Conservation (phyloP, 495 filamentous ascomycete species). For the Daldinia loculata region DNA sequence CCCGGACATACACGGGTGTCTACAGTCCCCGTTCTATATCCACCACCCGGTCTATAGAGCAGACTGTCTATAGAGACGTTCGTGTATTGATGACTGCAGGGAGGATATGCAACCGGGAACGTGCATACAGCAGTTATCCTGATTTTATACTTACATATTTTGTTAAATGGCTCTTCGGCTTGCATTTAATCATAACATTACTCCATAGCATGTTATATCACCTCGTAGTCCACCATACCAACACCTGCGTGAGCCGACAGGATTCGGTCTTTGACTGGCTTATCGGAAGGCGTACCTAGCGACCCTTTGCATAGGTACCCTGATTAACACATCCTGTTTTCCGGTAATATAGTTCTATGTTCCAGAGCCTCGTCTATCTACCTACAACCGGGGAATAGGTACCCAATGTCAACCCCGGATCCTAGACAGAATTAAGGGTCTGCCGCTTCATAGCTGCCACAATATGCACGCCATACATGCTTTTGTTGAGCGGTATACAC, state of each 20-base stretch:
- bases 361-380: constrained; percentile 5
- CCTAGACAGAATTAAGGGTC: constrained; percentile 8
- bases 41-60: not conserved
- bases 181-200: not conserved
- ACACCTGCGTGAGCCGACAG: not conserved
- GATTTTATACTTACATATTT: not conserved
- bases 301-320: constrained; percentile 15
- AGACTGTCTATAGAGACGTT: not conserved
- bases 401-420: constrained; percentile 20
- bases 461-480: not conserved
- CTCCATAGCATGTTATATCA: not conserved
- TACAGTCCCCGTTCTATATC: not conserved
- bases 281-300: constrained; percentile 16
- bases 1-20: not conserved
- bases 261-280: not conserved
- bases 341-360: not conserved
- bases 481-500: not conserved
- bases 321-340: not conserved
- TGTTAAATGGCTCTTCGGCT: not conserved
- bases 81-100: constrained; percentile 2
- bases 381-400: constrained; percentile 20
- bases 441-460: not conserved
- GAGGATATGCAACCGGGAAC: not conserved
- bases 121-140: not conserved
- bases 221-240: not conserved